Conservation (phyloP, 352 stramenopile species). For the Globisporangium polare region DNA sequence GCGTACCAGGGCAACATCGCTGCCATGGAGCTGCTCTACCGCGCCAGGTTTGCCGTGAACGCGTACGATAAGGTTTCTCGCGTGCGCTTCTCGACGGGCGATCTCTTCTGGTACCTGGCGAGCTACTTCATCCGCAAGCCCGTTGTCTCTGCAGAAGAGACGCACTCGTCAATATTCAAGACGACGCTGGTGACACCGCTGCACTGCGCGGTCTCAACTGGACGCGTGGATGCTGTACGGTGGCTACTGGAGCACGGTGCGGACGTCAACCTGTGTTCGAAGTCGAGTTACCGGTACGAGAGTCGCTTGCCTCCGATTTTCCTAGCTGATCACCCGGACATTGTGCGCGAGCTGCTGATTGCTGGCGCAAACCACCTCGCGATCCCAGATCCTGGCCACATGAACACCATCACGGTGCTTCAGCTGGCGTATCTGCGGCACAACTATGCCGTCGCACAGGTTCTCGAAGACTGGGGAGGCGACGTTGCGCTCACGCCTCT, state of each 20-base stretch:
- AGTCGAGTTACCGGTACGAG: slow-evolving; percentile 67
- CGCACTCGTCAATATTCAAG: slow-evolving; percentile 79
- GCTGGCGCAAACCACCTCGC: slow-evolving; percentile 72
- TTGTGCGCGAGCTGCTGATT: slow-evolving; percentile 62
- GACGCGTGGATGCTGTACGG: slow-evolving; percentile 59
- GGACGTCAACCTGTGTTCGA: slow-evolving; percentile 74
- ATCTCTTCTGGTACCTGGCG: slow-evolving; percentile 82
- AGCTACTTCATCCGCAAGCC: slow-evolving; percentile 69
- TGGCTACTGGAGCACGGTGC: slow-evolving; percentile 72
- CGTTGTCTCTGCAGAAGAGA: slow-evolving; percentile 59
- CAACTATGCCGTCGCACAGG: slow-evolving; percentile 77
- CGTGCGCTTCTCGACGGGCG: slow-evolving; percentile 68
- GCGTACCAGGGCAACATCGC: slow-evolving; percentile 77
- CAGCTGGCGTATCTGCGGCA: slow-evolving; percentile 75
- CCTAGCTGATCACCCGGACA: slow-evolving; percentile 74
- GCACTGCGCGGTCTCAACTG: slow-evolving; percentile 79
- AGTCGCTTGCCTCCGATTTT: slow-evolving; percentile 74
- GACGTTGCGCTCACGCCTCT: slow-evolving; percentile 76
- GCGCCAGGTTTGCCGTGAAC: slow-evolving; percentile 59
- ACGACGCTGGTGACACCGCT: slow-evolving; percentile 82
- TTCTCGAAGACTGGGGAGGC: slow-evolving; percentile 79
- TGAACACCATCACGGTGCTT: slow-evolving; percentile 84
- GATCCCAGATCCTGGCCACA: slow-evolving; percentile 75
- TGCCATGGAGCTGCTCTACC: slow-evolving; percentile 59
- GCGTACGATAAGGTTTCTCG: slow-evolving; percentile 80